Base-by-base conservation (phyloP, 768 basidiomycete species). In the Dendrothele bispora region DNA sequence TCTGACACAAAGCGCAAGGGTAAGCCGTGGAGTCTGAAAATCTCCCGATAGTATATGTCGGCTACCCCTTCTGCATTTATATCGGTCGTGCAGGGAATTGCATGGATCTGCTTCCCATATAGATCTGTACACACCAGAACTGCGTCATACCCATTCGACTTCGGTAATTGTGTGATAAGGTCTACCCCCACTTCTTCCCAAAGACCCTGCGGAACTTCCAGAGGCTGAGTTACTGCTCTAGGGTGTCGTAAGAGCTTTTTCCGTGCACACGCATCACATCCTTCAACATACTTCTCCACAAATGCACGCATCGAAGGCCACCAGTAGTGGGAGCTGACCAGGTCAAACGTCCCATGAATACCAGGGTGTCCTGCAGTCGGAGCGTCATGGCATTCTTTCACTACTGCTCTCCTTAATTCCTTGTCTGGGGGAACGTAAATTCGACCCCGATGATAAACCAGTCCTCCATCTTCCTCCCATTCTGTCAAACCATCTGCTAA, bases 81-180 rank as follows among this genome's bases (percentile, higher is more conserved):
- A 5, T 21, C 46, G 22, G 52, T 45, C 14, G 38, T 48, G 35
- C 53, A 26, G 2, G 65, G 58, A 25, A 64, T 50, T 39, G 65
- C 56, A 39, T 62, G 55, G 3, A 58, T 57, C 57, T 48, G 50
- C 43, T 69, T 71, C 26, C 61, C 57, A 18, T 61, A 50, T 4
- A 51, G 52, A 37, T 62, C 54, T 2, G 55, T 55, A 15, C 52
- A 28, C 5, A 53, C 51, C 7, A 61, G 24, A 18, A 65, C 49
- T 2, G 51, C 17, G 39, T 63, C 41, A 18, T 32, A 24, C 59
- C 48, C 5, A 21, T 54, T 14, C 7, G 21, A 50, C 30, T 46
- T 18, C 4, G 63, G 60, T 7, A 67, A 48, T n/a, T 52, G 27
- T 0, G 45, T 53, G 38, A 65, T 61, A 14, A 67, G 52, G 49